phyloP scores from a whole-genome alignment of 441 rosid genomes.

The Jatropha podagrica region DNA sequence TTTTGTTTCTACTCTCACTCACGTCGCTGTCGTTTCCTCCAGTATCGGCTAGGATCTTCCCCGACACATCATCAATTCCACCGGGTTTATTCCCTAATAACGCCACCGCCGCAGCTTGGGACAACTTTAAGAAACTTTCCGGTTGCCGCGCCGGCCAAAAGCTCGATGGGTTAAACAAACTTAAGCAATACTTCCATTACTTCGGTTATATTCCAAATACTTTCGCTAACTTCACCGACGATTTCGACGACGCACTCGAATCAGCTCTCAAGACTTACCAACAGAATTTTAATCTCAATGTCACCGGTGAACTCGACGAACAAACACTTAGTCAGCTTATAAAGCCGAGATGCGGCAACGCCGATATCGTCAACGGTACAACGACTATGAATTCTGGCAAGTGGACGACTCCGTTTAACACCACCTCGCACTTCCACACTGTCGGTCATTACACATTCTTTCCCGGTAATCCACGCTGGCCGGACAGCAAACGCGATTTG shows the following conservation, averaged over 20 bases:
- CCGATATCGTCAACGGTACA: slow-evolving; percentile 78
- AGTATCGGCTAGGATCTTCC: slow-evolving; percentile 51
- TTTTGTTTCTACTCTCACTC: slow-evolving; percentile 20
- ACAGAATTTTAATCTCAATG: slow-evolving; percentile 52
- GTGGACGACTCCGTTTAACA: slow-evolving; percentile 6
- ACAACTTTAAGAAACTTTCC: slow-evolving; percentile 45
- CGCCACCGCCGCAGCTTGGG: slow-evolving; percentile 50
- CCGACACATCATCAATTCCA: slow-evolving; percentile 51
- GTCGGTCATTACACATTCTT: slow-evolving; percentile 60
- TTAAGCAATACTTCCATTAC: slow-evolving; percentile 58
- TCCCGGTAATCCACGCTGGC: slow-evolving; percentile 76
- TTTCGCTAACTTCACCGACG: slow-evolving; percentile 45
- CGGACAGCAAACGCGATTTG: slow-evolving; percentile 36
- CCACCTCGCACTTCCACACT: slow-evolving; percentile 36
- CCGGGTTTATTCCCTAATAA: slow-evolving; percentile 36
- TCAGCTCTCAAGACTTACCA: slow-evolving; percentile 62
- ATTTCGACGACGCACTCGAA: slow-evolving; percentile 51
- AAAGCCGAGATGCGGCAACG: slow-evolving; percentile 71
- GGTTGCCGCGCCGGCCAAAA: slow-evolving; percentile 64
- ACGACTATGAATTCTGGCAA: slow-evolving; percentile 63
- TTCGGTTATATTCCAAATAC: slow-evolving; percentile 65
- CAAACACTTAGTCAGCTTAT: slow-evolving; percentile 47
- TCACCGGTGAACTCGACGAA: slow-evolving; percentile 63
- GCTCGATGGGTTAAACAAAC: slow-evolving; percentile 41
- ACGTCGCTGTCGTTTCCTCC: slow-evolving; percentile 15